Percentiles rank a stretch among this genome's conserved stretches.
Conservation (phyloP, 768 basidiomycete species). For the Psilocybe subaeruginosa region DNA sequence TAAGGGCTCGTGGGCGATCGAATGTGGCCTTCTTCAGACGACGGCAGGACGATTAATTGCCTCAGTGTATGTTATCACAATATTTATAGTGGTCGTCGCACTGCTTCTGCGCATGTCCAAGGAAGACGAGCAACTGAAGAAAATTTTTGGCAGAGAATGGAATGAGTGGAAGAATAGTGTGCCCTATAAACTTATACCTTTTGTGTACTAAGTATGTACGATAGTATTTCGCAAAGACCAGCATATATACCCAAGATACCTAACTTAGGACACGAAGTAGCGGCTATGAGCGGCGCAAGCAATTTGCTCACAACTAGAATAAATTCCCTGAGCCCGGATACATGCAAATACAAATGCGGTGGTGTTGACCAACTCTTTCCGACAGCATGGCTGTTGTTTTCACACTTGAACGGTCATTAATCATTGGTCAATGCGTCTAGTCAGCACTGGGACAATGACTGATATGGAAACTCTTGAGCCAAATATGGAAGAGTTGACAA, state of each 20-base stretch:
- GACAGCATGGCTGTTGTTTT: too few relatives aligned
- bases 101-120: constrained; percentile 43
- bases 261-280: too few relatives aligned
- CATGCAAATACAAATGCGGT: too few relatives aligned
- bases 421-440: background rate
- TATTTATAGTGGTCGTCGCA: constrained; percentile 32
- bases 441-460: background rate
- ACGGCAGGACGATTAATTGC: constrained; percentile 31
- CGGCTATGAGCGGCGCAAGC: too few relatives aligned
- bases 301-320: too few relatives aligned
- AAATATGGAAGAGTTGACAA: background rate
- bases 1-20: constrained; percentile 49
- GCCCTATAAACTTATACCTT: constrained; percentile 51
- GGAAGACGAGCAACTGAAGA: constrained; percentile 47
- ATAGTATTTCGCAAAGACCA: too few relatives aligned
- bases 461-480: background rate
- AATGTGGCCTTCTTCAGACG: constrained; percentile 41
- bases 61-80: constrained; percentile 28
- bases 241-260: too few relatives aligned
- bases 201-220: constrained; percentile 37
- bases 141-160: constrained; percentile 45
- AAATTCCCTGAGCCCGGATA: too few relatives aligned
- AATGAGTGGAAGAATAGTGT: constrained; percentile 47
- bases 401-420: too few relatives aligned
- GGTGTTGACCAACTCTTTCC: too few relatives aligned